phyloP scores from a whole-genome alignment of 2,329 filamentous ascomycete species.

The Monosporascus sp. region DNA sequence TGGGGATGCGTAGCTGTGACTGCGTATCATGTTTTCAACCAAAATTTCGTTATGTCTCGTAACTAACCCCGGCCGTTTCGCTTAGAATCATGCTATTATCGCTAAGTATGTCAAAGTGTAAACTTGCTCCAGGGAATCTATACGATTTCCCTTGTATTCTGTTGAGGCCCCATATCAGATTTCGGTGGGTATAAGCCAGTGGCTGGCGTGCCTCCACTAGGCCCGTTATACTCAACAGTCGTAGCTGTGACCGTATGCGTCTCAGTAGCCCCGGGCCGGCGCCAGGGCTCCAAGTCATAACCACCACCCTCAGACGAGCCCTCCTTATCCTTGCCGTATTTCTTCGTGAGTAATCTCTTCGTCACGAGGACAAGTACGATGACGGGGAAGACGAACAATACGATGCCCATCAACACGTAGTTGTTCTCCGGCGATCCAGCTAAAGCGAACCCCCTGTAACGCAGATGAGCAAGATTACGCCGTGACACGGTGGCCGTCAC shows the following conservation, averaged over 20 bases:
- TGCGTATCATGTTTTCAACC: no score
- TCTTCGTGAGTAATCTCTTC: constrained; percentile 27
- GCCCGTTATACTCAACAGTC: constrained; percentile 1
- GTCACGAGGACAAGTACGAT: constrained; percentile 32
- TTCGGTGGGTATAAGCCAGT: neutral
- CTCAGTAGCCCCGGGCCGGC: neutral
- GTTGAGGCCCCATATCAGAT: neutral
- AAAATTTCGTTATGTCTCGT: no score
- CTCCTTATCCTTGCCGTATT: constrained; percentile 22
- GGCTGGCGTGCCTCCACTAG: neutral
- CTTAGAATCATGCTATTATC: no score
- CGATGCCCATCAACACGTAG: constrained; percentile 42
- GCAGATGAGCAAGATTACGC: neutral
- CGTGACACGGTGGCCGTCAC: no score
- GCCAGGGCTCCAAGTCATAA: constrained; percentile 24
- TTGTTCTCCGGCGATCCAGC: constrained; percentile 44
- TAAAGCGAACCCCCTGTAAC: constrained; percentile 49
- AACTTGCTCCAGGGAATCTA: neutral
- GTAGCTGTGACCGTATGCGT: neutral
- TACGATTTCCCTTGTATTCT: constrained; percentile 2
- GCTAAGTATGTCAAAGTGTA: no score
- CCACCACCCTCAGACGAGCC: constrained; percentile 15
- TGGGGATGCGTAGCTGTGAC: no score
- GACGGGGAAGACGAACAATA: constrained; percentile 39
- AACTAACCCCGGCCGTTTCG: no score